Evolutionary conservation across 345 rosid genomes (phyloP).

Genomic region (Salix suchowensis): DNA sequence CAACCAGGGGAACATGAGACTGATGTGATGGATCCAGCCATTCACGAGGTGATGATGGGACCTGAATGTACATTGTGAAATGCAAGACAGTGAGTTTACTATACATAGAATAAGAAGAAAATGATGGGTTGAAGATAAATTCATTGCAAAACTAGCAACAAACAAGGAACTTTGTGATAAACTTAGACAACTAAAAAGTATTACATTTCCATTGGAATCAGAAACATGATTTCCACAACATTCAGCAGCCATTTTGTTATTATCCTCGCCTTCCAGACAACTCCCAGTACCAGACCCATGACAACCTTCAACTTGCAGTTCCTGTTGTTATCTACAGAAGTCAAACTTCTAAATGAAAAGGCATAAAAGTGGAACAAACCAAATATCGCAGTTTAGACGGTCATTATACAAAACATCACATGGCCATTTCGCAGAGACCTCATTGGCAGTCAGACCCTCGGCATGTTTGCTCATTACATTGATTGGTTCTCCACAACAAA

Average conservation of each 20-base stretch:
- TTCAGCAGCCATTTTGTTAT: conserved; percentile 19
- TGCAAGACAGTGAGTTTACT: conserved; percentile 1
- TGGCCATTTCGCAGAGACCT: conserved; percentile 30
- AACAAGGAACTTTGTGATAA: background rate
- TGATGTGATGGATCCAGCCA: conserved; percentile 74
- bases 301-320: conserved; percentile 39
- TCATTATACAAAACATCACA: conserved; percentile 7
- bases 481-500: conserved; percentile 24
- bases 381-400: conserved; percentile 9
- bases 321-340: conserved; percentile 58
- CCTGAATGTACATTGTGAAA: conserved; percentile 40
- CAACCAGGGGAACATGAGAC: conserved; percentile 83
- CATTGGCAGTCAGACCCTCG: conserved; percentile 17
- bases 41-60: conserved; percentile 39
- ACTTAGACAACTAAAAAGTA: conserved; percentile 4
- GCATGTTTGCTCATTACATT: conserved; percentile 17
- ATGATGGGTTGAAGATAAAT: background rate
- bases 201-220: conserved; percentile 61
- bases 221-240: conserved; percentile 29
- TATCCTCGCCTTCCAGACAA: conserved; percentile 22
- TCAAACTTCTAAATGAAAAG: conserved; percentile 43
- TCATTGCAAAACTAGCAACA: background rate
- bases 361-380: conserved; percentile 11
- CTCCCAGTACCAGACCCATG: conserved; percentile 22
- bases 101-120: background rate